Base-by-base conservation (phyloP, 176 grass and related monocot genomes). In the Carex cristatella region DNA sequence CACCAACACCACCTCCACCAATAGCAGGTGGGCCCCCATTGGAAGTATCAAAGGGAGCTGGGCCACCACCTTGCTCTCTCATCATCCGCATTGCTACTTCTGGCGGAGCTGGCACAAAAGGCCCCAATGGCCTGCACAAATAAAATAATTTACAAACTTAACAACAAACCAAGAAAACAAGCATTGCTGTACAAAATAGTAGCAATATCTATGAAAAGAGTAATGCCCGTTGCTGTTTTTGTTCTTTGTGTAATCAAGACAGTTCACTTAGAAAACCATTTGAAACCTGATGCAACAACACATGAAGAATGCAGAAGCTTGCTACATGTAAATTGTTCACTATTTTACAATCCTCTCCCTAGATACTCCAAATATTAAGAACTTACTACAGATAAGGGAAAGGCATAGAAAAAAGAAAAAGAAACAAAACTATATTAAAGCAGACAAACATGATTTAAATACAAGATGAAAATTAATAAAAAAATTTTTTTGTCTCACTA, bases 21-120 rank as follows among this genome's bases (percentile, higher is more conserved):
- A 54, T 33, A 83, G 62, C 40, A 35, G 81, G 62, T 23, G 62
- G n/a, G 1, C 79, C 62, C 42, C 81, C 81, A 54, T 83, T 83
- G 27, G 79, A 65, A 23, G 59, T 23, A 81, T 83, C 81, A 33
- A 83, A 83, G 2, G 59, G 37, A 89, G 84, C 81, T 72, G 87
- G 87, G 32, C 69, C 84, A 38, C 91, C 91, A 13, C 91, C 97
- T 83, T 94, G 90, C 74, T 99, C 97, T 81, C 91, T 99, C 87
- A 99, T 59, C 93, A 99, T 96, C 64, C 92, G 90, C 88, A 99
- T 99, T 10, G 97, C 97, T 79, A 99, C 91, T 87, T 99, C 97
- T 86, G 97, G 97, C 49, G 97, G 97, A 23, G 97, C 97, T 59
- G 97, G 97, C 73, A 99, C 91, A 91, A 99, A 99, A 75, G 97